phyloP scores from a whole-genome alignment of 495 filamentous ascomycete genomes.

The Talaromyces nanjingensis region DNA sequence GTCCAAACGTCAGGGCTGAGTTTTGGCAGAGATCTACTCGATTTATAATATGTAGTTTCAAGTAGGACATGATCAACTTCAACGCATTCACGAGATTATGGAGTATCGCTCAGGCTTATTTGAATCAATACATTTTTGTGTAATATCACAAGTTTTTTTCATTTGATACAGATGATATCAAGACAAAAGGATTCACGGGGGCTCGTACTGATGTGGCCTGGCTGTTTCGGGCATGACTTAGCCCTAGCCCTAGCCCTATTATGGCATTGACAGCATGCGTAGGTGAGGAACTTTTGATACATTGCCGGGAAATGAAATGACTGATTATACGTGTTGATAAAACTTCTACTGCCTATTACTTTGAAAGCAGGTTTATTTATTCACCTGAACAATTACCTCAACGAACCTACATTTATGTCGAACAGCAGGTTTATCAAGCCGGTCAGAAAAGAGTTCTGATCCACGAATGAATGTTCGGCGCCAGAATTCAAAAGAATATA shows the following conservation, averaged over 20 bases:
- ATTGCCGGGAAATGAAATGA: not conserved
- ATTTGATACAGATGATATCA: not conserved
- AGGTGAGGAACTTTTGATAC: not conserved
- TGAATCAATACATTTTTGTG: not conserved
- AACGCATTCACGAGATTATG: not conserved
- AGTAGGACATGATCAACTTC: not conserved
- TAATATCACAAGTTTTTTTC: not conserved
- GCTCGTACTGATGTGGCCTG: too few relatives aligned
- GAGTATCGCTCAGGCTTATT: not conserved
- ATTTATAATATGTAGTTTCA: too few relatives aligned
- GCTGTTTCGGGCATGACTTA: too few relatives aligned
- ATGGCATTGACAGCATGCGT: not conserved
- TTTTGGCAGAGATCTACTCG: not conserved
- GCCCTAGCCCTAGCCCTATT: not conserved
- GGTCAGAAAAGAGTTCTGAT: too few relatives aligned
- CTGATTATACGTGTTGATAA: not conserved
- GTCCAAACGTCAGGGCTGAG: not conserved
- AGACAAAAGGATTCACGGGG: not conserved
- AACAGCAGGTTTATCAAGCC: too few relatives aligned
- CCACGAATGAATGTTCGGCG: too few relatives aligned
- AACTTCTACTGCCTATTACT: too few relatives aligned
- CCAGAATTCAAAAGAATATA: too few relatives aligned
- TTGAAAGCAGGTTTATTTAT: too few relatives aligned
- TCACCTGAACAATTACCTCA: too few relatives aligned
- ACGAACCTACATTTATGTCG: too few relatives aligned